A percentile compares a stretch with the other conserved stretches of the same genome.
These are phyloP conservation scores for Hypomontagnella monticulosa DNA, from an alignment of 495 filamentous ascomycete genomes.

Conservation along the genomic window DNA sequence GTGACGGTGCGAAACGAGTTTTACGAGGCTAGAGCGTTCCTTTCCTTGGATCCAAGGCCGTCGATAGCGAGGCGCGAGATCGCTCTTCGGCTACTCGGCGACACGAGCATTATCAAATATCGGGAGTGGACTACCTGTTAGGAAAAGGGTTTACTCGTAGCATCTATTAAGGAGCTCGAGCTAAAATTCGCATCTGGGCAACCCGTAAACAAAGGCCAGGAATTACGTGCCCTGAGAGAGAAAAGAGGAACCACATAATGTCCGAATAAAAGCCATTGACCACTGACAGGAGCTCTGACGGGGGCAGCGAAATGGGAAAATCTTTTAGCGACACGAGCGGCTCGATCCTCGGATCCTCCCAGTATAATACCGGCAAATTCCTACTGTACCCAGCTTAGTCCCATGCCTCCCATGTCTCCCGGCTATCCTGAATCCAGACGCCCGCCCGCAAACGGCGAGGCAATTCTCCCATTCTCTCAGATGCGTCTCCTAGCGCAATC, in stretches of 20 bases:
- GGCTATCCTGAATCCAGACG: slow-evolving; percentile 30
- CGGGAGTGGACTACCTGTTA: slow-evolving; percentile 25
- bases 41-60: slow-evolving; percentile 1
- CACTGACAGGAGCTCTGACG: slow-evolving; percentile 36
- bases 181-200: slow-evolving; percentile 20
- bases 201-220: slow-evolving; percentile 36
- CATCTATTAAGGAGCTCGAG: background rate
- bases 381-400: slow-evolving; percentile 9
- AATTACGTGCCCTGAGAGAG: slow-evolving; percentile 31
- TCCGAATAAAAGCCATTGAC: slow-evolving; percentile 48
- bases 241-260: slow-evolving; percentile 41
- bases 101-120: slow-evolving; percentile 32
- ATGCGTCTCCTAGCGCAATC: slow-evolving; percentile 42
- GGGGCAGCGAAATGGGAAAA: slow-evolving; percentile 39
- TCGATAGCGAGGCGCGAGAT: slow-evolving; percentile 15
- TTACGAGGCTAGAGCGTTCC: slow-evolving; percentile 9
- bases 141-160: slow-evolving; percentile 28
- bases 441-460: slow-evolving; percentile 34
- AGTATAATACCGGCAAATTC: slow-evolving; percentile 25
- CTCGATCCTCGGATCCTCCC: slow-evolving; percentile 45
- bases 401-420: slow-evolving; percentile 9
- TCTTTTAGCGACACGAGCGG: slow-evolving; percentile 43
- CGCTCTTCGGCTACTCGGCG: slow-evolving; percentile 34
- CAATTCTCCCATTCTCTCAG: slow-evolving; percentile 21
- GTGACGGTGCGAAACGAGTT: slow-evolving; percentile 8